Conservation (phyloP, 805 yeast species). For the Vanderwaltozyma yarrowii region DNA sequence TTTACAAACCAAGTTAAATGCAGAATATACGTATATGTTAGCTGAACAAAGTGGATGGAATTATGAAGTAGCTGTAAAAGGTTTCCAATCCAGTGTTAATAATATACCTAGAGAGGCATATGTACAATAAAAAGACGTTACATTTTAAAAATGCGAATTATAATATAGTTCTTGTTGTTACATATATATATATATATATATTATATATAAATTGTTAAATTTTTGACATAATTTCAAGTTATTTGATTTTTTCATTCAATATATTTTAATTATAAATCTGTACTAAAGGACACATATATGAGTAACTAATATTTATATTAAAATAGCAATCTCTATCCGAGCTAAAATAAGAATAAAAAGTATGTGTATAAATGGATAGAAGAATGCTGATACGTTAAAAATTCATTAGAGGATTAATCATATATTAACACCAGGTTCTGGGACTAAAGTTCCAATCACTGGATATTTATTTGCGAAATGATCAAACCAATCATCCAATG, state of each 20-base stretch:
- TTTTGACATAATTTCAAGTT: too few relatives aligned
- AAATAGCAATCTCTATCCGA: too few relatives aligned
- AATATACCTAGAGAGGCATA: constrained; percentile 53
- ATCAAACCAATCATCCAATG: constrained; percentile 76
- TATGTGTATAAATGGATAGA: too few relatives aligned
- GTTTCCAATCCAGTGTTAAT: constrained; percentile 59
- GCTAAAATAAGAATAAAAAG: too few relatives aligned
- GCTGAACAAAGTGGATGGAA: constrained; percentile 86
- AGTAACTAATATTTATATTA: too few relatives aligned
- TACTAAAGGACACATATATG: too few relatives aligned
- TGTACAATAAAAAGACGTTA: constrained; percentile 10
- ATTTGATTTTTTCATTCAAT: too few relatives aligned
- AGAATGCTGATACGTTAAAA: too few relatives aligned
- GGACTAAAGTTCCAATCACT: constrained; percentile 60
- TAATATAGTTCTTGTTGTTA: too few relatives aligned
- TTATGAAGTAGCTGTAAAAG: constrained; percentile 53
- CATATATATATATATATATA: too few relatives aligned
- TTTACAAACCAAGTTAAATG: constrained; percentile 61
- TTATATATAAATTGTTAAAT: too few relatives aligned
- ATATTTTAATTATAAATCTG: too few relatives aligned
- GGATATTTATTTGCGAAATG: constrained; percentile 78
- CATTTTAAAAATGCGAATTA: neutral
- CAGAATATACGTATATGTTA: constrained; percentile 73
- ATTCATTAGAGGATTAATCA: neutral
- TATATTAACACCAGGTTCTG: constrained; percentile 29